Evolutionary conservation across 106 monocot species (phyloP).

Genomic region (Amphibolis antarctica): DNA sequence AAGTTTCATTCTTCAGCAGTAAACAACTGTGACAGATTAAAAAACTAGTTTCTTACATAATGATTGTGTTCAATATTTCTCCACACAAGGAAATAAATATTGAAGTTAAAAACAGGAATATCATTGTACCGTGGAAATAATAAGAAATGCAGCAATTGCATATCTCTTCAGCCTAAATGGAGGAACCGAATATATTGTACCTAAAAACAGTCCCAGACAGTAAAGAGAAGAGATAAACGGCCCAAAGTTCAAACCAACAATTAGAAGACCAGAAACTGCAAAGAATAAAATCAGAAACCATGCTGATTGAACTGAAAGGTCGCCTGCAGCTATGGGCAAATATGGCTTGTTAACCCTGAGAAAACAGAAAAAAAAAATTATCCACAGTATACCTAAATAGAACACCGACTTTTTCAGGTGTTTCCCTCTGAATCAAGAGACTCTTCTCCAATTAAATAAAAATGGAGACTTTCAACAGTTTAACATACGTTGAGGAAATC

Average conservation of each 20-base stretch:
- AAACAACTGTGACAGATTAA: too few relatives aligned
- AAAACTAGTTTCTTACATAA: too few relatives aligned
- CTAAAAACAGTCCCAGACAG: conserved; percentile 84
- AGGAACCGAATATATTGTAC: conserved; percentile 98
- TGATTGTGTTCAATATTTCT: too few relatives aligned
- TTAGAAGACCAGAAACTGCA: conserved; percentile 57
- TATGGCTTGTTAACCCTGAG: conserved; percentile 98
- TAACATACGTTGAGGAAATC: too few relatives aligned
- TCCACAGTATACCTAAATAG: not conserved
- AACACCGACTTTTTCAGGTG: not conserved
- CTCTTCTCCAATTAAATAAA: too few relatives aligned
- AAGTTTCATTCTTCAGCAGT: too few relatives aligned
- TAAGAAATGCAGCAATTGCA: conserved; percentile 96
- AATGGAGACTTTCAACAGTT: too few relatives aligned
- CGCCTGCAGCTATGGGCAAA: conserved; percentile 94
- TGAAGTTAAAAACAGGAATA: not conserved
- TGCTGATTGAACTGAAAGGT: conserved; percentile 88
- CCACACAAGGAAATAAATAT: too few relatives aligned
- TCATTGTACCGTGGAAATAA: conserved; percentile 81
- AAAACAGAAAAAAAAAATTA: not conserved
- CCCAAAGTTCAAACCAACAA: conserved; percentile 78
- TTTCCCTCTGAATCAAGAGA: too few relatives aligned
- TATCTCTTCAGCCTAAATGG: conserved; percentile 94
- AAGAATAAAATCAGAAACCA: conserved; percentile 85
- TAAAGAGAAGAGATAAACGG: conserved; percentile 88